Percentiles rank a stretch among this genome's conserved stretches.
phyloP scores from a whole-genome alignment of 2,329 filamentous ascomycete genomes.

The Sordariomycetes sp. region DNA sequence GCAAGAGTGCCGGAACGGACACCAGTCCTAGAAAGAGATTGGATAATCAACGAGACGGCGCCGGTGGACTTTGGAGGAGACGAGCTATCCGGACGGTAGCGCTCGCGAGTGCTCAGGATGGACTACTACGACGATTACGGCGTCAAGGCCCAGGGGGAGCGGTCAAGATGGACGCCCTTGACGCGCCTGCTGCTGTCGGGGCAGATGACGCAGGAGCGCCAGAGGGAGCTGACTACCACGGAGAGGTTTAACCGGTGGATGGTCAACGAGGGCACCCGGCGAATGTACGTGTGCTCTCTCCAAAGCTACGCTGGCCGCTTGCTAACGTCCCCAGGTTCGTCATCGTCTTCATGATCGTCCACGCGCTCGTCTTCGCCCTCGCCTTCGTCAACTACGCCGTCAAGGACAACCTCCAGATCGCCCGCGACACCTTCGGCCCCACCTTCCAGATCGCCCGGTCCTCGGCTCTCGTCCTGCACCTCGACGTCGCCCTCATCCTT shows the following conservation, averaged over 20 bases:
- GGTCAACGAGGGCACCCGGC: conserved; percentile 75
- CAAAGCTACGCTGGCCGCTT: background rate
- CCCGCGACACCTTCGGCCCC: conserved; percentile 57
- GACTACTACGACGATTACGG: conserved; percentile 15
- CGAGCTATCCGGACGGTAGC: background rate
- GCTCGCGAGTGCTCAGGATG: conserved; percentile 10
- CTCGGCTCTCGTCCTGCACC: conserved; percentile 64
- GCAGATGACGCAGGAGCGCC: conserved; percentile 64
- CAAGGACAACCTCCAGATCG: conserved; percentile 58
- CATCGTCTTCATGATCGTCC: conserved; percentile 58
- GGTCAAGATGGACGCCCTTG: conserved; percentile 70
- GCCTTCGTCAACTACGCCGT: conserved; percentile 68
- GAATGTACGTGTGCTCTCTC: conserved; percentile 46
- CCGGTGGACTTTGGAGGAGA: background rate
- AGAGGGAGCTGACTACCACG: conserved; percentile 51
- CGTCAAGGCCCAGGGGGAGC: conserved; percentile 29
- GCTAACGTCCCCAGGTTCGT: conserved; percentile 45
- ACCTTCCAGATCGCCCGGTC: conserved; percentile 68
- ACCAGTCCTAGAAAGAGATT: background rate
- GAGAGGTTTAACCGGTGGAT: conserved; percentile 78
- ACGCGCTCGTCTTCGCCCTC: conserved; percentile 67
- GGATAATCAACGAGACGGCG: background rate
- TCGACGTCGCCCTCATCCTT: conserved; percentile 68
- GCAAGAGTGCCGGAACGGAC: background rate
- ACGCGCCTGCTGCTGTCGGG: conserved; percentile 74